Percentiles rank a stretch among this genome's conserved stretches.
phyloP scores from a whole-genome alignment of 306 rosid genomes.

The Begonia loranthoides region DNA sequence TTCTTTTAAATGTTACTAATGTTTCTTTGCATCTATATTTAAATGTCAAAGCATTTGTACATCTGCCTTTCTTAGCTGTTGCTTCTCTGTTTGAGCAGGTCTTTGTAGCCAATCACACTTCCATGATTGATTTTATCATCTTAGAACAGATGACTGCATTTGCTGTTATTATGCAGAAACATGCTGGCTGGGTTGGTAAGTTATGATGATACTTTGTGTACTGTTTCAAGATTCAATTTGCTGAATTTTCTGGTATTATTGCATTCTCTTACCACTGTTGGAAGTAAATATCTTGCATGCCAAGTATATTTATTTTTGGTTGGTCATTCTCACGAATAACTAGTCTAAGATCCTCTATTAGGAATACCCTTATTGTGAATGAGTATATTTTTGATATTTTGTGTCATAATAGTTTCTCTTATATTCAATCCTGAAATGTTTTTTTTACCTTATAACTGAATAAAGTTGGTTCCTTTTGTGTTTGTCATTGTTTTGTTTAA shows the following conservation, averaged over 20 bases:
- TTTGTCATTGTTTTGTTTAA: neutral
- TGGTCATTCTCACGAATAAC: no score
- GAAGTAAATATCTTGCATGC: no score
- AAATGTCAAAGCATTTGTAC: constrained; percentile 6
- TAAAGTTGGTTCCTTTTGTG: neutral
- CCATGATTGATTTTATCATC: constrained; percentile 94
- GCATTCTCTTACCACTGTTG: no score
- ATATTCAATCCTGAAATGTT: neutral
- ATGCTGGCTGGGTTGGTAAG: constrained; percentile 99
- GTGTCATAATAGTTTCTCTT: no score
- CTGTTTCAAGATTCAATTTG: no score
- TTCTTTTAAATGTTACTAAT: constrained; percentile 1
- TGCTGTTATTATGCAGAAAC: constrained; percentile 98
- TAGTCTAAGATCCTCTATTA: no score
- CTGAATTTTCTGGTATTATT: no score
- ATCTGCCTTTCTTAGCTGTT: constrained; percentile 8
- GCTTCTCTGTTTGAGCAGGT: constrained; percentile 36
- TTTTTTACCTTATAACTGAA: neutral
- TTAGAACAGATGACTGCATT: constrained; percentile 98
- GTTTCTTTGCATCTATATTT: constrained; percentile 4
- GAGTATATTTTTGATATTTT: no score
- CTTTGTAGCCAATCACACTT: constrained; percentile 92
- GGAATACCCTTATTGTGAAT: no score
- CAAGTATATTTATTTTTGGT: no score
- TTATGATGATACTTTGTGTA: constrained; percentile 4